These are phyloP conservation scores for Barnettozyma sp. DNA, from an alignment of 805 yeast genomes.

Conservation along the genomic window DNA sequence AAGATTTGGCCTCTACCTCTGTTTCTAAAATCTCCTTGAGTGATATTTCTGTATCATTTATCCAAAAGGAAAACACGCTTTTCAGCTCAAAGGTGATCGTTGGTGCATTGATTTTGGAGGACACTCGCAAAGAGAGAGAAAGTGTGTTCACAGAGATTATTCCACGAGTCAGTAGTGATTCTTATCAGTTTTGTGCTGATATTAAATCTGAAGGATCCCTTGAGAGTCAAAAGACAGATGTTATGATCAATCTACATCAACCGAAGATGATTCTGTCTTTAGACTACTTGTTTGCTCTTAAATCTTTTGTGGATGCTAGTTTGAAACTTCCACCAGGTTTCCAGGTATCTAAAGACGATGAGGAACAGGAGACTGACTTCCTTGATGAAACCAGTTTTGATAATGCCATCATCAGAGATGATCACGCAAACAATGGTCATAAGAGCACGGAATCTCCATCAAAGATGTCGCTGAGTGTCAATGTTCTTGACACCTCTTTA, in stretches of 20 bases:
- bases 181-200: conserved; percentile 64
- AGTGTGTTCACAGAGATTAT: conserved; percentile 77
- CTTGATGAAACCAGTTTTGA: conserved; percentile 12
- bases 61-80: conserved; percentile 46
- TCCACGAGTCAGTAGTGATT: conserved; percentile 57
- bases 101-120: conserved; percentile 71
- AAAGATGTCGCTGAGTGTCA: conserved; percentile 49
- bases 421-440: conserved; percentile 5
- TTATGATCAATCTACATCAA: conserved; percentile 63
- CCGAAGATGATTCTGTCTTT: conserved; percentile 79
- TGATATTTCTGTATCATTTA: conserved; percentile 45
- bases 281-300: conserved; percentile 77
- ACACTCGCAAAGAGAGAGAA: conserved; percentile 52
- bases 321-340: conserved; percentile 21
- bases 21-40: conserved; percentile 56
- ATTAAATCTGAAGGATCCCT: conserved; percentile 37
- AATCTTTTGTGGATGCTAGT: conserved; percentile 51
- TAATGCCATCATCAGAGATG: conserved; percentile 11
- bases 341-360: not conserved
- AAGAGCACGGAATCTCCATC: too few relatives aligned
- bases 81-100: conserved; percentile 56
- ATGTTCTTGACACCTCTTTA: conserved; percentile 69
- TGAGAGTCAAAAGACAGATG: conserved; percentile 36
- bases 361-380: conserved; percentile 1
- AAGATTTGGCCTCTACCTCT: conserved; percentile 33